phyloP scores from a whole-genome alignment of 2,329 filamentous ascomycete species.

The Colletotrichum camelliae region DNA sequence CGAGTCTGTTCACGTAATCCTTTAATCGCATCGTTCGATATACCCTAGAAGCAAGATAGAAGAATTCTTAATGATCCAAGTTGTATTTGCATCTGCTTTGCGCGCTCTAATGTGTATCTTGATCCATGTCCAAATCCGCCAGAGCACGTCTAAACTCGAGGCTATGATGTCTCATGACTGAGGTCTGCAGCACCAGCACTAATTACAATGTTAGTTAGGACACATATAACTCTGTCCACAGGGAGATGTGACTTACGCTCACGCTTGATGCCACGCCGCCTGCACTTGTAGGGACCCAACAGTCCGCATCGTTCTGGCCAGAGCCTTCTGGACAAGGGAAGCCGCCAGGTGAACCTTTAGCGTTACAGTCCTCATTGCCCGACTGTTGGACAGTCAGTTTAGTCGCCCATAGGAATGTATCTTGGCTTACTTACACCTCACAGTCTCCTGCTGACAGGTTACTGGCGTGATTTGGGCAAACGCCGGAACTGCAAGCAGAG shows the following conservation, averaged over 20 bases:
- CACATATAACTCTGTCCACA: neutral
- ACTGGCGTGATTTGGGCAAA: neutral
- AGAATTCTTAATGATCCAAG: neutral
- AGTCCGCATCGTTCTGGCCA: neutral
- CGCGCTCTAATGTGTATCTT: neutral
- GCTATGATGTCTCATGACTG: neutral
- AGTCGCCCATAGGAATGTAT: neutral
- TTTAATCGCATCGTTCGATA: neutral
- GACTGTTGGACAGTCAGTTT: neutral
- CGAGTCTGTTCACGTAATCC: neutral
- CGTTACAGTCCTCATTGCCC: neutral
- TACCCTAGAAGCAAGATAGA: conserved; percentile 12
- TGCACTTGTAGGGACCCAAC: neutral
- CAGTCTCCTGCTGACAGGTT: neutral
- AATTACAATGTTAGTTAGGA: neutral
- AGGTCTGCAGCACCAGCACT: neutral
- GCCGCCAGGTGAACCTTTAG: neutral
- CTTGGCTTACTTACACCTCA: neutral
- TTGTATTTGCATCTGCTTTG: neutral
- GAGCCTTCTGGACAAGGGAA: neutral
- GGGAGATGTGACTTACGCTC: neutral
- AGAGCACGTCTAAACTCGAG: accelerated
- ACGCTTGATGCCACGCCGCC: neutral
- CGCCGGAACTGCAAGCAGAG: neutral
- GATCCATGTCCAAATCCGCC: neutral